A percentile compares a stretch with the other conserved stretches of the same genome.
These are phyloP conservation scores for Immersiporthe knoxdaviesiana DNA, from an alignment of 2,329 filamentous ascomycete genomes.

Conservation along the genomic window DNA sequence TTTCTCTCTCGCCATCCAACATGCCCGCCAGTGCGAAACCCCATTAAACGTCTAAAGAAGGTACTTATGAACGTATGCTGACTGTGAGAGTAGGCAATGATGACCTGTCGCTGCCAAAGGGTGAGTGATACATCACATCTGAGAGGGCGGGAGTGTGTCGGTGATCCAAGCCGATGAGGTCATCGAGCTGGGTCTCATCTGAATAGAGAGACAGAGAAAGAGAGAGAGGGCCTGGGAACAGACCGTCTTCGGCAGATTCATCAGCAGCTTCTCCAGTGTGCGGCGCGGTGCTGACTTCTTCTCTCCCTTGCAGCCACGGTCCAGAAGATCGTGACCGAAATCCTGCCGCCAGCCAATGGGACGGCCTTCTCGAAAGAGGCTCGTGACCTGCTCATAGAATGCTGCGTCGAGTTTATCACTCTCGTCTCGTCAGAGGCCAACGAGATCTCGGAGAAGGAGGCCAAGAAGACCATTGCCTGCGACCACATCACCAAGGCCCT, in stretches of 20 bases:
- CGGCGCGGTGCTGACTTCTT: conserved; percentile 7
- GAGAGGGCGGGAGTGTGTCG: not conserved
- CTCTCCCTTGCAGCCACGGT: conserved; percentile 64
- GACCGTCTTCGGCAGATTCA: not conserved
- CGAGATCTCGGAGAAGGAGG: conserved; percentile 97
- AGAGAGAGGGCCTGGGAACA: no score
- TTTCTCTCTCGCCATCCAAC: not conserved
- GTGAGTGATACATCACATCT: conserved; percentile 43
- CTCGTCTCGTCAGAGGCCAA: conserved; percentile 98
- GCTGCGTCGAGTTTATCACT: conserved; percentile 98
- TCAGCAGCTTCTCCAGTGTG: not conserved
- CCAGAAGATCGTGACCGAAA: conserved; percentile 91
- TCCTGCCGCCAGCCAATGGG: conserved; percentile 74
- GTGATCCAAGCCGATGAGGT: not conserved
- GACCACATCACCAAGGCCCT: conserved; percentile 97
- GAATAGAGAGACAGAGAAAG: no score
- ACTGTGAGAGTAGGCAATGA: conserved; percentile 57
- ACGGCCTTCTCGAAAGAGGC: conserved; percentile 94
- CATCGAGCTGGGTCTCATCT: no score
- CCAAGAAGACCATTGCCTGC: conserved; percentile 98
- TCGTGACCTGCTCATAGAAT: conserved; percentile 93
- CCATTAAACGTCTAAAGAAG: not conserved
- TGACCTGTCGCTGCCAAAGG: conserved; percentile 67
- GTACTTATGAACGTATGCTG: conserved; percentile 34
- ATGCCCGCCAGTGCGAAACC: conserved; percentile 7